phyloP scores from a whole-genome alignment of 768 basidiomycete species.

The Pleurotus ostreatus region DNA sequence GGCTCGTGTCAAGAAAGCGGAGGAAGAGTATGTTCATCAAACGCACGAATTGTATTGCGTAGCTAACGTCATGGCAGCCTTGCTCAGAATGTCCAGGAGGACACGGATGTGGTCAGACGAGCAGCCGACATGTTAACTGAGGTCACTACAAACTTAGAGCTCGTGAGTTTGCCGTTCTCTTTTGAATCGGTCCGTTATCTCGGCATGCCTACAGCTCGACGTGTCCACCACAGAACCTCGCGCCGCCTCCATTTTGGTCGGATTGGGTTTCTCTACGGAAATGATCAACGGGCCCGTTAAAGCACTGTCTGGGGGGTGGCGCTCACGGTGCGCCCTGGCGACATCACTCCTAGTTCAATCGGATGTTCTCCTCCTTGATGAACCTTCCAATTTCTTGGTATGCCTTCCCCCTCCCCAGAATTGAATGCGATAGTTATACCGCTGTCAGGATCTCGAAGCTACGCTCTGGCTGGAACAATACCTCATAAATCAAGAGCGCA shows the following conservation, averaged over 20 bases:
- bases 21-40: constrained; percentile 25
- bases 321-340: constrained; percentile 55
- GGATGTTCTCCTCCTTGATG: constrained; percentile 58
- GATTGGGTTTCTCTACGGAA: constrained; percentile 52
- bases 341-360: constrained; percentile 51
- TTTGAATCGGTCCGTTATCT: constrained; percentile 7
- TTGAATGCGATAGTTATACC: not conserved
- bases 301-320: constrained; percentile 63
- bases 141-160: constrained; percentile 21
- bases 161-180: constrained; percentile 9
- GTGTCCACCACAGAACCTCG: constrained; percentile 39
- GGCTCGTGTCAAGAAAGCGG: constrained; percentile 28
- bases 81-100: constrained; percentile 17
- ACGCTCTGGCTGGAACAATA: constrained; percentile 53
- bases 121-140: constrained; percentile 24
- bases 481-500: constrained; percentile 34
- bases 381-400: constrained; percentile 45
- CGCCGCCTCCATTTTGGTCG: constrained; percentile 49
- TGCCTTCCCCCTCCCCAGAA: not conserved
- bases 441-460: constrained; percentile 39
- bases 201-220: constrained; percentile 22
- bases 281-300: constrained; percentile 35
- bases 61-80: constrained; percentile 14
- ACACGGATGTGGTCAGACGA: constrained; percentile 13
- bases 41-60: constrained; percentile 16